Base-by-base conservation (phyloP, 306 rosid genomes). In the Cicer yamashitae region DNA sequence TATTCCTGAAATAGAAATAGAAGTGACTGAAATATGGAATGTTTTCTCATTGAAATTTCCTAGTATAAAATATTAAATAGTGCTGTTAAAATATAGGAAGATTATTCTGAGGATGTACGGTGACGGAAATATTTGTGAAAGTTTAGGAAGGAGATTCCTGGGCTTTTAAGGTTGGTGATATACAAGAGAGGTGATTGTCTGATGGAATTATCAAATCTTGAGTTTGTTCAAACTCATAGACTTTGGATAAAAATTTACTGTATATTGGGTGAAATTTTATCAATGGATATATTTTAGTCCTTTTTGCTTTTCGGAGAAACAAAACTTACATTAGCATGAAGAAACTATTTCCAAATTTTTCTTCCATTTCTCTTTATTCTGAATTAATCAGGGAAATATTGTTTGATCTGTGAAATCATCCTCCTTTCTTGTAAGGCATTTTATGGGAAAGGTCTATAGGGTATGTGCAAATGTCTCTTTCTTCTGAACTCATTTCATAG, bases 21-120 rank as follows among this genome's bases (percentile, higher is more conserved):
- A 57, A 22, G 63, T 57, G 38, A 59, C 17, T 58, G 58, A 30
- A 13, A 58, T 58, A 59, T 58, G 41, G 66, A 54, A 71, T 41
- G 44, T 13, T 75, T 48, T 46, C 34, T 34, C 2, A 6, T 57
- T 6, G 3, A 46, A 44, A 77, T 59, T 34, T 38, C 11, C 6
- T 50, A 39, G 17, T 18, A 20, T 22, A 54, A 50, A 18, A 75
- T 1, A 39, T 39, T 5, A 22, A 56, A 6, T 13, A 38, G 38
- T 34, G 46, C 20, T 44, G 64, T n/a, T 30, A 41, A 69, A 10
- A 18, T 34, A 39, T 69, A n/a, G 60, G 47, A 69, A 20, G 53
- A 37, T 77, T 17, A 30, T 70, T 71, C 14, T 22, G 54, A 62
- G 40, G 59, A 25, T 13, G 22, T 40, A 40, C 37, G 7, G 10